These are phyloP conservation scores for Eutrema salsugineum DNA, from an alignment of 441 rosid genomes.

Conservation along the genomic window DNA sequence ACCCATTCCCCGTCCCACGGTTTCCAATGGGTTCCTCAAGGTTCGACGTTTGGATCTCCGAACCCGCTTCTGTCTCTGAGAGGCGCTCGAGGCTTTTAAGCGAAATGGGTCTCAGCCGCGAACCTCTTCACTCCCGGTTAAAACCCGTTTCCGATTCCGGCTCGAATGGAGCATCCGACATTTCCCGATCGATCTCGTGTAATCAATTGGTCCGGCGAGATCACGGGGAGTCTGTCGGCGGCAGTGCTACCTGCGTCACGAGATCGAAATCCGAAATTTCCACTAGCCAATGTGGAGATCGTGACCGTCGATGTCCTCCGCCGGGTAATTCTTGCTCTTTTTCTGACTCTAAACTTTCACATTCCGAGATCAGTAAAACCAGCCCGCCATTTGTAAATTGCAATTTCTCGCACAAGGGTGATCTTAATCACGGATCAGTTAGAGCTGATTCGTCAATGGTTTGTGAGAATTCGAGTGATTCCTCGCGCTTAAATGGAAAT, in stretches of 20 bases:
- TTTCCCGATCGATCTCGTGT: constrained; percentile 47
- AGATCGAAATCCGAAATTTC: constrained; percentile 68
- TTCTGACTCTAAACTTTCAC: constrained; percentile 22
- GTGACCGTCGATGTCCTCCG: constrained; percentile 20
- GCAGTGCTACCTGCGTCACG: constrained; percentile 26
- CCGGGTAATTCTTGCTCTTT: constrained; percentile 40
- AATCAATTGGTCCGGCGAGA: constrained; percentile 39
- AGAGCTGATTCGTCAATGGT: constrained; percentile 7
- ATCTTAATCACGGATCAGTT: background rate
- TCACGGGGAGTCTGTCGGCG: constrained; percentile 27
- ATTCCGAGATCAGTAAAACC: constrained; percentile 16
- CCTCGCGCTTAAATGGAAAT: background rate
- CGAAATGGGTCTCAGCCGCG: constrained; percentile 70
- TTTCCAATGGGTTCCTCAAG: constrained; percentile 45
- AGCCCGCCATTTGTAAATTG: constrained; percentile 21
- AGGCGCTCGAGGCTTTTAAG: constrained; percentile 63
- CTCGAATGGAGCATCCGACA: constrained; percentile 18
- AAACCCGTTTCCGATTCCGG: constrained; percentile 33
- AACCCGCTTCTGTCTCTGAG: constrained; percentile 82
- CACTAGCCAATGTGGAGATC: constrained; percentile 14
- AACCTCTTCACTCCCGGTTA: constrained; percentile 46
- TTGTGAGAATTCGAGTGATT: background rate
- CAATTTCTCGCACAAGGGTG: constrained; percentile 6
- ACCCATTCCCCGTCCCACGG: constrained; percentile 49
- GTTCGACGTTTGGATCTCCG: constrained; percentile 92